These are phyloP conservation scores for Ceriops decandra DNA, from an alignment of 345 rosid genomes.

Conservation along the genomic window DNA sequence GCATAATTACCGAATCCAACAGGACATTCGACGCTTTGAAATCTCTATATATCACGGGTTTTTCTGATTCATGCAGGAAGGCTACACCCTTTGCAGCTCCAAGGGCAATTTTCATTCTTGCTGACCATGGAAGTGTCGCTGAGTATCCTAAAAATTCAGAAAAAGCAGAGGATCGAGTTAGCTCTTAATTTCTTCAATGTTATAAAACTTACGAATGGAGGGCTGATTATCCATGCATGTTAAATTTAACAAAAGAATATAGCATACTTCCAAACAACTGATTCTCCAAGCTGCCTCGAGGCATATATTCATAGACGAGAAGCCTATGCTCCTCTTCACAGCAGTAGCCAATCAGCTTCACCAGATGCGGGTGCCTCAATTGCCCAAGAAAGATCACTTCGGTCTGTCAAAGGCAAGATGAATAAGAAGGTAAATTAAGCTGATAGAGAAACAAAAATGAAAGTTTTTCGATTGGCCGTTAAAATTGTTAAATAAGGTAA, in stretches of 20 bases:
- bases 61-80: not conserved
- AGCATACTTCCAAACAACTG: constrained; percentile 76
- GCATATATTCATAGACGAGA: constrained; percentile 83
- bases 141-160: constrained; percentile 53
- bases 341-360: constrained; percentile 83
- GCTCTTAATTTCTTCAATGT: not conserved
- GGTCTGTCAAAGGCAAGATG: constrained; percentile 39
- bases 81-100: not conserved
- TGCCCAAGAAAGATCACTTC: constrained; percentile 87
- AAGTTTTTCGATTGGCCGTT: not conserved
- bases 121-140: constrained; percentile 20
- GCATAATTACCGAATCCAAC: constrained; percentile 45
- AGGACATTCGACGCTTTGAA: not conserved
- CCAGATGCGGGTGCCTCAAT: constrained; percentile 72
- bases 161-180: not conserved
- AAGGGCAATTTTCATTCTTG: not conserved
- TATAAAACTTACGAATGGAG: not conserved
- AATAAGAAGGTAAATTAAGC: not conserved
- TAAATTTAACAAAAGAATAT: not conserved
- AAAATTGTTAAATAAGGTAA: not conserved
- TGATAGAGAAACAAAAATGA: not conserved
- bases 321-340: constrained; percentile 88
- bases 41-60: not conserved
- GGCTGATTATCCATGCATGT: not conserved
- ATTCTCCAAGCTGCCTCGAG: constrained; percentile 89